A percentile compares a stretch with the other conserved stretches of the same genome.
These are phyloP conservation scores for Trichoderma endophyticum DNA, from an alignment of 2,329 filamentous ascomycete species.

Conservation along the genomic window DNA sequence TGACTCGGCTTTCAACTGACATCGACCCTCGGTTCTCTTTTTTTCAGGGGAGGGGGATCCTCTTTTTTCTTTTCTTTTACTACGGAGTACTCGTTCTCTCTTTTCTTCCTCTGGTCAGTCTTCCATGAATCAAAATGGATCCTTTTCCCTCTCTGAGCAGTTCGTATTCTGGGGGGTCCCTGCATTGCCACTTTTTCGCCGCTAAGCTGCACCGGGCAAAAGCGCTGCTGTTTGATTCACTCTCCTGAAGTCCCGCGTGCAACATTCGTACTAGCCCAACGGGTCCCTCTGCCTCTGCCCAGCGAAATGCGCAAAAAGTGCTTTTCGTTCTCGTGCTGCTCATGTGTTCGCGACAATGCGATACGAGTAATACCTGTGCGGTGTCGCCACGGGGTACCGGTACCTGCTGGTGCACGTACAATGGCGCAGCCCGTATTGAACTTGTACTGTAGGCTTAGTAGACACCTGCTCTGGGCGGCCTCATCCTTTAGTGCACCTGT, in stretches of 20 bases:
- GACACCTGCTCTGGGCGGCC: background rate
- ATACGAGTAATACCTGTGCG: background rate
- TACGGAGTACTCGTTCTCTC: background rate
- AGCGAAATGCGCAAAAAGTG: background rate
- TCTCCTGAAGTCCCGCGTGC: background rate
- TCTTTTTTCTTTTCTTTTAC: background rate
- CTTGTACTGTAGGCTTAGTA: background rate
- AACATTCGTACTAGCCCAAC: background rate
- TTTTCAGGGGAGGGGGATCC: background rate
- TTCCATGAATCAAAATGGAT: background rate
- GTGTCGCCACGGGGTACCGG: background rate
- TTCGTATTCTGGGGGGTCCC: constrained; percentile 3
- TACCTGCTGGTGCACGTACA: background rate
- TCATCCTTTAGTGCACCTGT: background rate
- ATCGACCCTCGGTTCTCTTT: background rate
- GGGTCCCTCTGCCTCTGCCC: background rate
- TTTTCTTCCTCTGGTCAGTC: background rate
- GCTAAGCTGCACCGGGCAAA: constrained; percentile 1
- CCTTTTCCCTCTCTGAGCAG: background rate
- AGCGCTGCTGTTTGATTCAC: background rate
- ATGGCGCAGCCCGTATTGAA: background rate
- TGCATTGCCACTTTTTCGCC: background rate
- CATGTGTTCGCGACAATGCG: background rate
- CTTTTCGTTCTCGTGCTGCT: background rate
- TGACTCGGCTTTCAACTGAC: background rate